Evolutionary conservation across 768 basidiomycete genomes (phyloP), one percentile per base, ranked within the genome.

Genomic region (Suillus luteus): DNA sequence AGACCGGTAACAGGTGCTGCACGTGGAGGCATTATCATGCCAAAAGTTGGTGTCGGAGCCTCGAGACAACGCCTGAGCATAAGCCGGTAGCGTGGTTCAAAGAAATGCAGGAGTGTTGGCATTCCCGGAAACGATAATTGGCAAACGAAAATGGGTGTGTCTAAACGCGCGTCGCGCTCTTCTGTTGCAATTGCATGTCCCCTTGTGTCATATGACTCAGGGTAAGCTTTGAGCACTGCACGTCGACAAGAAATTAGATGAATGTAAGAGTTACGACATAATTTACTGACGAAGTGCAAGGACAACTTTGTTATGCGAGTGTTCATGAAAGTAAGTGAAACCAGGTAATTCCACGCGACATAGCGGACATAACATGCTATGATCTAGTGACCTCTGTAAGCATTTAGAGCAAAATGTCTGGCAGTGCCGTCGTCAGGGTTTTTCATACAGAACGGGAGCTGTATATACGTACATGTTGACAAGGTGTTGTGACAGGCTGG

Each of bases 11-110:
- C 65, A 9, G 72, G 73, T 3, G 77, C 72, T 1, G 80, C 76
- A 27, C 78, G 72, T 24, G 84, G 81, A 15, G 92, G 88, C 79
- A 96, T 88, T 70, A 97, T 85, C 93, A 98, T 98, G 43, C 96
- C 96, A 75, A 99, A 97, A 27, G 82, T 81, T n/a, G 92, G 92
- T 49, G 79, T 79, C 5, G 85, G 80, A 17, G 83, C 86, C 69
- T 93, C 89, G 63, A 98, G 88, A 73, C 92, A 95, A n/a, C 96
- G 88, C 27, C 96, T 91, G 61, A 99, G 89, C 96, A 99, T 98
- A 59, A 99, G 83, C 8, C 96, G 90, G 74, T 98, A 96, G 69
- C 92, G 84, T 0, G 96, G 96, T 74, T 99, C 96, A 73, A 93
- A 98, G 71, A 99, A 89, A 75, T 97, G 95, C 17, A 99, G 80